A percentile compares a stretch with the other conserved stretches of the same genome.
Evolutionary conservation across 371 early-diverging fungal species (phyloP).

Genomic region (Lichtheimia corymbifera): DNA sequence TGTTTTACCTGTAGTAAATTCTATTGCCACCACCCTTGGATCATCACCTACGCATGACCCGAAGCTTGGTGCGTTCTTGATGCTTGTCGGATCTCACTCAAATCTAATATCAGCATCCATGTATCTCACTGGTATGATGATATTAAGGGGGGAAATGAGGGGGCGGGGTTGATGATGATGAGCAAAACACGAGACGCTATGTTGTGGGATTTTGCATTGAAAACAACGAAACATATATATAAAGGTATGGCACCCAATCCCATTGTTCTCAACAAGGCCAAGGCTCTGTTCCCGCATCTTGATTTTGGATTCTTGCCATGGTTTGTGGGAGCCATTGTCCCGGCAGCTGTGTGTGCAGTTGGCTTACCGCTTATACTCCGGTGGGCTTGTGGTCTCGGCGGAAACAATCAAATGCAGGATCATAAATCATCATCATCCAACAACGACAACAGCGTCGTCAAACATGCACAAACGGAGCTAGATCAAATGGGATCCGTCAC

Average conservation of each 20-base stretch:
- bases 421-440: slow-evolving; percentile 1
- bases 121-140: slow-evolving; percentile 53
- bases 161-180: no score
- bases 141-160: neutral
- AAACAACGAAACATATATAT: no score
- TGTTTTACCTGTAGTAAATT: slow-evolving; percentile 65
- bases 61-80: slow-evolving; percentile 50
- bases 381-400: slow-evolving; percentile 31
- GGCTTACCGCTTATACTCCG: slow-evolving; percentile 42
- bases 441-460: slow-evolving; percentile 20
- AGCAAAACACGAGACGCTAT: no score
- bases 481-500: slow-evolving; percentile 38
- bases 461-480: slow-evolving; percentile 38
- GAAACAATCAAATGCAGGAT: slow-evolving; percentile 18
- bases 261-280: slow-evolving; percentile 56
- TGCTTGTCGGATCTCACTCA: slow-evolving; percentile 57
- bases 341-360: slow-evolving; percentile 40
- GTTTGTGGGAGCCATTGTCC: slow-evolving; percentile 58
- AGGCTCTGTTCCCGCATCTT: slow-evolving; percentile 48
- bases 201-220: no score
- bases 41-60: slow-evolving; percentile 37
- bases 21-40: slow-evolving; percentile 57
- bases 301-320: slow-evolving; percentile 62
- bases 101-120: slow-evolving; percentile 67
- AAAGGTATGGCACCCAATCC: slow-evolving; percentile 72